Base-by-base conservation (phyloP, 306 rosid species). In the Fagus sylvatica region DNA sequence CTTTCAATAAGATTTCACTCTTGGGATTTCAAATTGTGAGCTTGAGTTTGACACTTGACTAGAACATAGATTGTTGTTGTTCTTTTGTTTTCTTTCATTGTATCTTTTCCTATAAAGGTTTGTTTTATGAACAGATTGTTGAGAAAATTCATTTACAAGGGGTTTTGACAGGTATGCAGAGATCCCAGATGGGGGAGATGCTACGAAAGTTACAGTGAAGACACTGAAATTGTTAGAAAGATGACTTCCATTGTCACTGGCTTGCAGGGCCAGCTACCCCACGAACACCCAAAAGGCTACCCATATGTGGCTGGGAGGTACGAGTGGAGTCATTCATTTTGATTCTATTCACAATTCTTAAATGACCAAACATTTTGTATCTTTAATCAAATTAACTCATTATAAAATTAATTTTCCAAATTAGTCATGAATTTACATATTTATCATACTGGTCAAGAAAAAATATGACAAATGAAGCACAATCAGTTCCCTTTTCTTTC, bases 131-230 rank as follows among this genome's bases (percentile, higher is more conserved):
- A 65, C 30, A 65, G 19, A 43, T 46, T 48, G 10, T 70, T 5
- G 7, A 70, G 19, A 49, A 12, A 48, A 19, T 51, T 81, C 55
- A 74, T 69, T 40, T 56, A 1, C 41, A 53, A 43, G 48, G 3
- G 17, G 22, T 81, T 80, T 12, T 61, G 59, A 64, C 83, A 88
- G 91, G 89, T 88, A 70, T 78, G 86, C 83, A 85, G 73, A 83
- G 91, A 88, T 75, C 89, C 89, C 42, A 82, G 89, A 74, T 87
- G 88, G 90, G 90, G 88, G 82, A 82, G 90, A 76, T 81, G 90
- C 72, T 84, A 70, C 71, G 91, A 88, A 71, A 78, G 89, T 83
- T 88, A 67, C 84, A 81, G 91, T 41, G 89, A 88, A 81, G 84
- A 85, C 75, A 83, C 89, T 40, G 87, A 81, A 22, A 64, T 76